Evolutionary conservation across 306 rosid genomes (phyloP).

Genomic region (Fagus crenata): DNA sequence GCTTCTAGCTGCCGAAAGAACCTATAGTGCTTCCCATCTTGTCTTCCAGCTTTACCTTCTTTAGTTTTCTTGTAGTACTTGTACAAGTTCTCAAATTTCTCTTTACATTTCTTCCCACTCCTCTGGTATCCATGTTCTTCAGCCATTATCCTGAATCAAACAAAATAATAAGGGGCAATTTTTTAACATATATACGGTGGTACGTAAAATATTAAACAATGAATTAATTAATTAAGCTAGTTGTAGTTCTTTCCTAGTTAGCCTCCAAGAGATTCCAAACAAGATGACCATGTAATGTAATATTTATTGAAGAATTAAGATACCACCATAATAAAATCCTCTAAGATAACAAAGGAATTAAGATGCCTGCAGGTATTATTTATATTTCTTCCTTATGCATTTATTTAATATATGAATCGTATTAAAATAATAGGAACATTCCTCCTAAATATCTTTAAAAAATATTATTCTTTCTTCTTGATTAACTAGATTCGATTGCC

Average conservation of each 20-base stretch:
- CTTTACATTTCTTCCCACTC: slow-evolving; percentile 84
- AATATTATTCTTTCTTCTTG: not conserved
- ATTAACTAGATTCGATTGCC: slow-evolving; percentile 7
- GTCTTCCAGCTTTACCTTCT: slow-evolving; percentile 77
- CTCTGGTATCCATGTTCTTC: slow-evolving; percentile 80
- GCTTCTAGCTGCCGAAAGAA: slow-evolving; percentile 87
- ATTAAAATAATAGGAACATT: slow-evolving; percentile 44
- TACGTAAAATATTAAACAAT: not conserved
- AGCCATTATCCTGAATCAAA: slow-evolving; percentile 57
- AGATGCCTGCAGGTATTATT: too few species aligned
- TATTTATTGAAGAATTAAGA: not conserved
- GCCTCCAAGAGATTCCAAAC: not conserved
- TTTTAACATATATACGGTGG: not conserved
- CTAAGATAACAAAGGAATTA: not conserved
- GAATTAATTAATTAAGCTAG: not conserved
- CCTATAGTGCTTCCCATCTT: slow-evolving; percentile 79
- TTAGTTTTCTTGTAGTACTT: slow-evolving; percentile 89
- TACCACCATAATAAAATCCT: not conserved
- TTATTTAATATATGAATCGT: not conserved
- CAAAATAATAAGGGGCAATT: not conserved
- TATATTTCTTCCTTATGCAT: not conserved
- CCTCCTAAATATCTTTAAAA: not conserved
- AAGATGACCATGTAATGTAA: not conserved
- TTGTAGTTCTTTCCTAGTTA: not conserved
- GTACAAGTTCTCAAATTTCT: slow-evolving; percentile 83